Conservation (phyloP, 306 rosid genomes). For the Quercus dentata region DNA sequence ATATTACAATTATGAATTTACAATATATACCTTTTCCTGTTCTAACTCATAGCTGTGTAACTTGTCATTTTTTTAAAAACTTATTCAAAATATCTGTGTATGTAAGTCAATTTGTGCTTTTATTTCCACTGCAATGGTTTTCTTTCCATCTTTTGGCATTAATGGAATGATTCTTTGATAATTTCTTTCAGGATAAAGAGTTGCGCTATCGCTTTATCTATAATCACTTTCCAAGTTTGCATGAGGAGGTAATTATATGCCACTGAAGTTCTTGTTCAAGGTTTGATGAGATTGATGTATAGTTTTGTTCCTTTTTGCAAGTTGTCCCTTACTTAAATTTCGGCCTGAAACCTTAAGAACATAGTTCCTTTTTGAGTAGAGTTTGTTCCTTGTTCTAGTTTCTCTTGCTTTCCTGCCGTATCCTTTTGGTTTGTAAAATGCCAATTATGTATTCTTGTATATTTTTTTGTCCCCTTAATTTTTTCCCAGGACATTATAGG, state of each 20-base stretch:
- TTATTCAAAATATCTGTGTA: too few relatives aligned
- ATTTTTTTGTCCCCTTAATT: background rate
- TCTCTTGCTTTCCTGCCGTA: slow-evolving; percentile 16
- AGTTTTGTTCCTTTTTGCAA: background rate
- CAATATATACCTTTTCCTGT: background rate
- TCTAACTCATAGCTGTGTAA: background rate
- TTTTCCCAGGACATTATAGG: slow-evolving; percentile 82
- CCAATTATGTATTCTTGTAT: background rate
- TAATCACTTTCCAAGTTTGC: slow-evolving; percentile 93
- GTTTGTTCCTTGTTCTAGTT: background rate
- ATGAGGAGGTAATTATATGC: slow-evolving; percentile 78
- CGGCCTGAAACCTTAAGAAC: background rate
- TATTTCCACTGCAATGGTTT: background rate
- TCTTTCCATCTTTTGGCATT: background rate
- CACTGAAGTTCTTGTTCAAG: slow-evolving; percentile 33
- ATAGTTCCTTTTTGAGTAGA: background rate
- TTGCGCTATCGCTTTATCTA: slow-evolving; percentile 95
- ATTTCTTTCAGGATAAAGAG: slow-evolving; percentile 74
- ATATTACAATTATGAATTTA: background rate
- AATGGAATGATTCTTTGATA: slow-evolving; percentile 15
- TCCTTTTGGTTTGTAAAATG: background rate
- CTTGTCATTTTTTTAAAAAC: background rate
- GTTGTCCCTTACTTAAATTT: background rate
- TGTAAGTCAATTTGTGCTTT: background rate
- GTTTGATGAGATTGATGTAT: slow-evolving; percentile 21